Evolutionary conservation across 805 yeast species (phyloP).

Genomic region (Wickerhamiella parazyma): DNA sequence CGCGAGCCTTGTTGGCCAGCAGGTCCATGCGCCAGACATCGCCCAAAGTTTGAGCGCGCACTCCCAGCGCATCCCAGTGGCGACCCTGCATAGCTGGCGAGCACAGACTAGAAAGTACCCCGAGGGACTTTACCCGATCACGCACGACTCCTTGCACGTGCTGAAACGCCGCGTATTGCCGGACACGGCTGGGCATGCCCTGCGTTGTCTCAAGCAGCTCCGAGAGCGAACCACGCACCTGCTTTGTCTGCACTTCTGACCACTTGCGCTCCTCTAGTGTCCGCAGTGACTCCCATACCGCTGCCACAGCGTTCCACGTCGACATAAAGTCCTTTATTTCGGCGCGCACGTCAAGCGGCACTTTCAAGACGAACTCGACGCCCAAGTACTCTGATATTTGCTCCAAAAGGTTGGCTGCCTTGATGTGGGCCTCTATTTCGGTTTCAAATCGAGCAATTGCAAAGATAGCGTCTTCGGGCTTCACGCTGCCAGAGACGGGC

Average conservation of each 20-base stretch:
- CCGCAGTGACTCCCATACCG: constrained; percentile 36
- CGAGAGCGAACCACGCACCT: constrained; percentile 38
- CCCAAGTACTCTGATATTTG: constrained; percentile 28
- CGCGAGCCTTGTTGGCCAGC: constrained; percentile 29
- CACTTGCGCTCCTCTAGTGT: constrained; percentile 35
- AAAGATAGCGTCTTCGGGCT: constrained; percentile 19
- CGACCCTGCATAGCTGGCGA: constrained; percentile 45
- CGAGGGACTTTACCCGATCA: constrained; percentile 28
- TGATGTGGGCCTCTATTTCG: constrained; percentile 11
- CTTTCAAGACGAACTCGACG: constrained; percentile 22
- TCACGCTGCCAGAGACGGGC: constrained; percentile 22
- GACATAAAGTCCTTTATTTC: constrained; percentile 44
- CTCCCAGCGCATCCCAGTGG: constrained; percentile 50
- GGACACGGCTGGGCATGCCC: constrained; percentile 40
- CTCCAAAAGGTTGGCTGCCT: constrained; percentile 18
- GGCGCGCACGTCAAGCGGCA: constrained; percentile 25
- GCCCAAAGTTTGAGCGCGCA: constrained; percentile 32
- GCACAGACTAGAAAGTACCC: constrained; percentile 35
- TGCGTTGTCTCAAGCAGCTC: constrained; percentile 35
- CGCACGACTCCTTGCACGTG: constrained; percentile 38
- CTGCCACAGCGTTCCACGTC: constrained; percentile 52
- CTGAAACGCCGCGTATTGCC: constrained; percentile 59
- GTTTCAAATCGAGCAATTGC: constrained; percentile 22
- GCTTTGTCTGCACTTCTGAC: constrained; percentile 34
- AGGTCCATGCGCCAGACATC: constrained; percentile 51